Percentiles rank a stretch among this genome's conserved stretches.
These are phyloP conservation scores for Piromyces sp. DNA, from an alignment of 192 early-diverging fungal species.

Conservation along the genomic window DNA sequence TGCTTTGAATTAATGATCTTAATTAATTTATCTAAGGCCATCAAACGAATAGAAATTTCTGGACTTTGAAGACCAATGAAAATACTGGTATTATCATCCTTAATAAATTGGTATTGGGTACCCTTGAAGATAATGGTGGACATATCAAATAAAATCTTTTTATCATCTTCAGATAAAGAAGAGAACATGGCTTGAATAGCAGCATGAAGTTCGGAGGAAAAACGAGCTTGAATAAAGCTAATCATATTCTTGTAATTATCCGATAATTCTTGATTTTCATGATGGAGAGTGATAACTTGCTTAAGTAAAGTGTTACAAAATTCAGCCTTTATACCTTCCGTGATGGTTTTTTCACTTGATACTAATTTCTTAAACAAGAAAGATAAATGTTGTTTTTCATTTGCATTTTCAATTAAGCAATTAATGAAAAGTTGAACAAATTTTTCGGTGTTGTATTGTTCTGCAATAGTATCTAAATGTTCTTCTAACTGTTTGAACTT, in stretches of 20 bases:
- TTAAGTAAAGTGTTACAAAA: neutral
- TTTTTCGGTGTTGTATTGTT: neutral
- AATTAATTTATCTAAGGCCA: constrained; percentile 47
- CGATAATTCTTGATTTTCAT: neutral
- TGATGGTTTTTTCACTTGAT: neutral
- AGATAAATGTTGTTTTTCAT: neutral
- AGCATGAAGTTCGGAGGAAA: neutral
- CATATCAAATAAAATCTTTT: constrained; percentile 30
- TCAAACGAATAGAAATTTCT: constrained; percentile 44
- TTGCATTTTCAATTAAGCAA: neutral
- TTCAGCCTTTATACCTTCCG: neutral
- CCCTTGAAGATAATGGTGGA: constrained; percentile 32
- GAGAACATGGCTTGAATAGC: neutral
- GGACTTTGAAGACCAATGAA: constrained; percentile 64
- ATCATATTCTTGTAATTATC: neutral
- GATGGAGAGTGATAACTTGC: neutral
- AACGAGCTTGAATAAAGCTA: neutral
- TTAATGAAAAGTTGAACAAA: neutral
- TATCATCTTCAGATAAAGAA: neutral
- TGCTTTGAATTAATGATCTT: constrained; percentile 26
- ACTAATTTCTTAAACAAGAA: neutral
- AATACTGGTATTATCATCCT: constrained; percentile 56
- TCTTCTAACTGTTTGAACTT: neutral
- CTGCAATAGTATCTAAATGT: neutral
- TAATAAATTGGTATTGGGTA: constrained; percentile 38